These are phyloP conservation scores for Cokeromyces recurvatus DNA, from an alignment of 371 early-diverging fungal species.

Conservation along the genomic window DNA sequence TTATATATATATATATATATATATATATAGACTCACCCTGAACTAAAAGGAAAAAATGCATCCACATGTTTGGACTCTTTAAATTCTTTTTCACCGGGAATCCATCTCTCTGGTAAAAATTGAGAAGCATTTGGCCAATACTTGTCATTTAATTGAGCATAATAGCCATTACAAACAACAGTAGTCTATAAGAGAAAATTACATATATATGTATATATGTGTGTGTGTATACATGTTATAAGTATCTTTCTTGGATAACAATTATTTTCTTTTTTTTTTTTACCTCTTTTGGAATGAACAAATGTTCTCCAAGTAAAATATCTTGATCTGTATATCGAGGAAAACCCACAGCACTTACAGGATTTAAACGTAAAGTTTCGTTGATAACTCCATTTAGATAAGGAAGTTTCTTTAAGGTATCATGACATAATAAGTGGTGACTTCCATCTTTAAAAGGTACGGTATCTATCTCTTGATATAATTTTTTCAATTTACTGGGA, in stretches of 20 bases:
- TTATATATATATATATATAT: too few relatives aligned
- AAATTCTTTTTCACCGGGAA: background rate
- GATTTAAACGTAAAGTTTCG: constrained; percentile 33
- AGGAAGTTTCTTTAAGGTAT: constrained; percentile 28
- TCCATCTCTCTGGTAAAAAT: constrained; percentile 36
- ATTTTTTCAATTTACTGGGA: constrained; percentile 17
- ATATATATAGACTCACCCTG: constrained; percentile 23
- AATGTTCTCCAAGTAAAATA: constrained; percentile 6
- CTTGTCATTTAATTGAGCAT: constrained; percentile 18
- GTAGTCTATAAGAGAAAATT: too few relatives aligned
- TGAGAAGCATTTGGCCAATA: constrained; percentile 22
- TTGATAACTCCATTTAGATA: constrained; percentile 37
- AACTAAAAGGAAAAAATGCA: constrained; percentile 40
- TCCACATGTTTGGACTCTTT: constrained; percentile 16
- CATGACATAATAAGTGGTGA: constrained; percentile 17
- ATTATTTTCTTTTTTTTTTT: too few relatives aligned
- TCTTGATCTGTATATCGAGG: constrained; percentile 14
- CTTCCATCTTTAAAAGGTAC: constrained; percentile 5
- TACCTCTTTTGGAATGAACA: constrained; percentile 22
- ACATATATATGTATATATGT: too few relatives aligned
- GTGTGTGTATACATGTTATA: too few relatives aligned
- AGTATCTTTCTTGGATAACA: too few relatives aligned
- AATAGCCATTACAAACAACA: constrained; percentile 6
- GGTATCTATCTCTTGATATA: constrained; percentile 28
- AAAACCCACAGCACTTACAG: constrained; percentile 21